Base-by-base conservation (phyloP, 495 filamentous ascomycete genomes). In the Aspergillus panamensis region DNA sequence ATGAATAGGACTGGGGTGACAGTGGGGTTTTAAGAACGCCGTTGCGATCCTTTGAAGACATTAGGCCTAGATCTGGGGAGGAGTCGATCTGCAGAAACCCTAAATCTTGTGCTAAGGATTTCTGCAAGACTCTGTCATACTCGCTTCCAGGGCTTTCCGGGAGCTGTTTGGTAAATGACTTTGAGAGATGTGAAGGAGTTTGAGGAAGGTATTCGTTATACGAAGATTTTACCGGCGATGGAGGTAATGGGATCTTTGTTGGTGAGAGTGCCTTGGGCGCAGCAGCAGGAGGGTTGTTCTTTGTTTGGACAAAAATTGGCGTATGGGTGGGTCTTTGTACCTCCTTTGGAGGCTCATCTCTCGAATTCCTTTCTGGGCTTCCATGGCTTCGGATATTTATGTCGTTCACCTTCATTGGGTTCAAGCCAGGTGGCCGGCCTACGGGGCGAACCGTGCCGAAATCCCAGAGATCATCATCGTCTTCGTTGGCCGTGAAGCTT, bases 401-500 rank as follows among this genome's bases (percentile, higher is more conserved):
- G 3, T 82, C 84, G 9, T 88, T 82, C 39, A 88, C 88, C 52
- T 88, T 89, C 83, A 94, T 84, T 0, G 84, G 76, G 53, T 82
- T 85, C 19, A 91, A 72, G 10, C 73, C 84, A 8, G 62, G 61
- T 21, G 75, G 78, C 65, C 86, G 77, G 31, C 79, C 82, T 20
- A 81, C 84, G 30, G 92, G 84, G 43, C 90, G 80, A 48, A 96
- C 87, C 2, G 92, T 97, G 21, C 92, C 92, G 77, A 97, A 97
- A 71, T 97, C 92, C 92, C 92, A 97, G 58, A 96, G 83, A 68
- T 96, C 90, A 62, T 92, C 87, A 50, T 92, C 83, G 20, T 79
- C 73, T 33, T 75, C 70, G 0, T 58, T 48, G 16, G 57, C 53
- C 29, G 58, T 31, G 31, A 59, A 29, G 16, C 58, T 58, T 1